Evolutionary conservation across 805 yeast genomes (phyloP).

Genomic region (Hanseniaspora singularis): DNA sequence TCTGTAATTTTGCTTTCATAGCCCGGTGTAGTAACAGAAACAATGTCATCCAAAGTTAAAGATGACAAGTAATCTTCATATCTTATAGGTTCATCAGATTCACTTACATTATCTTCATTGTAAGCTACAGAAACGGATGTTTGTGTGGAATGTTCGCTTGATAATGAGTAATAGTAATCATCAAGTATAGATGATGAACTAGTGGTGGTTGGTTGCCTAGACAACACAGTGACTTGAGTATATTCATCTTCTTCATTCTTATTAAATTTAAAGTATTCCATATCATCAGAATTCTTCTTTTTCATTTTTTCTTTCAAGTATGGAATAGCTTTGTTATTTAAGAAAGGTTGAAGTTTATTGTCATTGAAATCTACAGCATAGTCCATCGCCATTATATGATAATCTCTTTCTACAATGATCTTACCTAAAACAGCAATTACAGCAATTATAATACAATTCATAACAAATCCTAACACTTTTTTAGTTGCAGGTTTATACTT

Average conservation of each 20-base stretch:
- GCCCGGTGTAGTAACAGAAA: conserved; percentile 10
- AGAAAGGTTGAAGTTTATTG: conserved; percentile 1
- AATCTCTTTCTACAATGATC: conserved; percentile 21
- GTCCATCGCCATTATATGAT: conserved; percentile 19
- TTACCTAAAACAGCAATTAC: conserved; percentile 23
- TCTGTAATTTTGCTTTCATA: conserved; percentile 6
- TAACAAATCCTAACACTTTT: conserved; percentile 21
- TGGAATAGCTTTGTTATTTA: conserved; percentile 7
- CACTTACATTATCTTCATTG: background rate
- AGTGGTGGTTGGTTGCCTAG: background rate
- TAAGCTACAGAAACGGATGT: background rate
- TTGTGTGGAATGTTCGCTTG: background rate
- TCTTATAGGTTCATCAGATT: conserved; percentile 1
- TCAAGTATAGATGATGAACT: no score
- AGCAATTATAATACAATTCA: conserved; percentile 23
- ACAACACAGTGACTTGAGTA: conserved; percentile 1
- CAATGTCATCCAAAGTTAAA: conserved; percentile 10
- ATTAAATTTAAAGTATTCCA: conserved; percentile 12
- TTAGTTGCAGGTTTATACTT: conserved; percentile 25
- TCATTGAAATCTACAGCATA: background rate
- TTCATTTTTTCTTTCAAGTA: conserved; percentile 3
- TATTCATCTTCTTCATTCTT: background rate
- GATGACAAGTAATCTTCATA: conserved; percentile 9
- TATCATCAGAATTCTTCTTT: background rate
- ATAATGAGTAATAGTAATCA: background rate